Conservation (phyloP, 495 filamentous ascomycete genomes). For the Ramalina intermedia region DNA sequence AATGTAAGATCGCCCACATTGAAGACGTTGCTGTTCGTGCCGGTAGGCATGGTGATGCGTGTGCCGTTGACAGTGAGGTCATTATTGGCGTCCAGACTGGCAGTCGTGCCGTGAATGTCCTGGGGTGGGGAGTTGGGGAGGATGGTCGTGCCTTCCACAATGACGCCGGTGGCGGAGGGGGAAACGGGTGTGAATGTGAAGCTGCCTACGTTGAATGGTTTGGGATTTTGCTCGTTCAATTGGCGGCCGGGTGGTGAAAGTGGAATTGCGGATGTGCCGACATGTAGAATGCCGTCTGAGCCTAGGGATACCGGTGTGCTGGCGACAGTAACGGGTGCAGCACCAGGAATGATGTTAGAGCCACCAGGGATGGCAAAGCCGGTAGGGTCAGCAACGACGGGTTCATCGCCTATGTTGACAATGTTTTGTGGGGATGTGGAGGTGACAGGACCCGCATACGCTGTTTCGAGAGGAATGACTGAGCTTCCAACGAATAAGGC, state of each 20-base stretch:
- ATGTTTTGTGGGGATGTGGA: background rate
- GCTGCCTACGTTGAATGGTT: too few species aligned
- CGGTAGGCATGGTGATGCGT: background rate
- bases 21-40: background rate
- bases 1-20: background rate
- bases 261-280: background rate
- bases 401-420: slow-evolving; percentile 3
- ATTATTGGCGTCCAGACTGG: background rate
- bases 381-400: slow-evolving; percentile 2
- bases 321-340: background rate
- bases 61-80: background rate
- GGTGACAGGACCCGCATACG: background rate
- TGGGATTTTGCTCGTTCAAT: too few species aligned
- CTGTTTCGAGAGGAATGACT: background rate
- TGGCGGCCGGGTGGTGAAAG: background rate
- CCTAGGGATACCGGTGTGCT: slow-evolving; percentile 5
- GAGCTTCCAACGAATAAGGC: background rate
- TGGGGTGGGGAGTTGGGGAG: background rate
- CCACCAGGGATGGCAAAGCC: slow-evolving; percentile 1
- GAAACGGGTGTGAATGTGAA: too few species aligned
- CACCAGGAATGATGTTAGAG: slow-evolving; percentile 4
- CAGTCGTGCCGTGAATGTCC: background rate
- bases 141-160: background rate
- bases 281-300: background rate
- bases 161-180: background rate